Evolutionary conservation across 768 basidiomycete genomes (phyloP), one percentile per base, ranked within the genome.

Genomic region (Glaciozyma martinii): DNA sequence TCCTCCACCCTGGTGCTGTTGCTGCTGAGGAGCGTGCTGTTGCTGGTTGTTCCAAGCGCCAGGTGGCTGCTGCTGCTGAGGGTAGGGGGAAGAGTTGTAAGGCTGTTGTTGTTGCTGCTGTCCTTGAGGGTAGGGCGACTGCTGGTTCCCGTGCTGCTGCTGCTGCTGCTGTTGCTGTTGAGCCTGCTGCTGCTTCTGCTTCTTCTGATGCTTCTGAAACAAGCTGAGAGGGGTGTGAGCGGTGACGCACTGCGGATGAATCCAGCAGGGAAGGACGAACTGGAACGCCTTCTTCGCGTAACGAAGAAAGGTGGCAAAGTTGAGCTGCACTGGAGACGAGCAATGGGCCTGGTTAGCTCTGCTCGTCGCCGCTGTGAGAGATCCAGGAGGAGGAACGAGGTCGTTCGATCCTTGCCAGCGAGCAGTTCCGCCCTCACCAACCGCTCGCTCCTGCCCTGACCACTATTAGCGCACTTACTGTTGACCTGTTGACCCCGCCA

Each of bases 211-310:
- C 29, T 58, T 58, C 43, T 58, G 25, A 12, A 21, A n/a, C 16
- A 54, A 5, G 29, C 19, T 10, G 15, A 19, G 29, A 54, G 3
- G 27, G 16, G 53, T 13, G 12, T 19, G 4, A 54, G 13, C 16
- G 53, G 29, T 32, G 19, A 12, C 53, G 27, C 30, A 18, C 19
- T 29, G 8, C 9, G 25, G 16, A 18, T 47, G 19, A 19, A 21
- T n/a, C n/a, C 46, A n/a, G n/a, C 49, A 2, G n/a, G 13, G 13
- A 5, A 10, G 9, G 23, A 30, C 63, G 49, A 66, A 46, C 18
- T 47, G 58, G 65, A 66, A 64, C 8, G 60, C 49, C 59, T 66
- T 66, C 56, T 66, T 66, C 3, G 58, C 63, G 53, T 25, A 25
- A 25, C 49, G 27, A 15, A 27, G 25, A n/a, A n/a, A 25, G n/a